phyloP scores from a whole-genome alignment of 2,329 filamentous ascomycete genomes.

The Pyrenophora seminiperda region DNA sequence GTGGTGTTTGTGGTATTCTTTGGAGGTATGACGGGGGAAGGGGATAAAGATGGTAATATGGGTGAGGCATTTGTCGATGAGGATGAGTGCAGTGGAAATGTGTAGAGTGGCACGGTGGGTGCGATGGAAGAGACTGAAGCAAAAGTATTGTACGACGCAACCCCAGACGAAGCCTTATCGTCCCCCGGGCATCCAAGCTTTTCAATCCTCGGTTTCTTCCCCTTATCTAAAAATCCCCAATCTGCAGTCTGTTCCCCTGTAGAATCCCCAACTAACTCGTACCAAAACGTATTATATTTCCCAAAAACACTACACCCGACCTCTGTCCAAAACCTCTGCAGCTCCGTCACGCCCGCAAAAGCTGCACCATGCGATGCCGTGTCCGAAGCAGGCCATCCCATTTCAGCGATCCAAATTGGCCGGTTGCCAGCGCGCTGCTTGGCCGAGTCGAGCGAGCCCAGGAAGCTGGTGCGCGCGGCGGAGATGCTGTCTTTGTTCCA shows the following conservation, averaged over 20 bases:
- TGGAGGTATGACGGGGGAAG: too few relatives aligned
- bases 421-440: constrained; percentile 27
- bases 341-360: constrained; percentile 25
- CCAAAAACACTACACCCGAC: constrained; percentile 40
- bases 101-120: too few relatives aligned
- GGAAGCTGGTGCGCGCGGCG: constrained; percentile 46
- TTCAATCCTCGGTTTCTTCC: constrained; percentile 24
- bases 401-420: constrained; percentile 45
- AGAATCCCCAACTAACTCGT: constrained; percentile 35
- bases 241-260: constrained; percentile 25
- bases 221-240: constrained; percentile 33
- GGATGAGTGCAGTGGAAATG: too few relatives aligned
- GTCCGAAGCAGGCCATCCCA: constrained; percentile 39
- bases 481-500: constrained; percentile 41
- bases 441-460: constrained; percentile 25
- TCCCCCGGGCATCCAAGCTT: constrained; percentile 34
- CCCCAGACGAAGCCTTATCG: too few relatives aligned
- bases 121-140: too few relatives aligned
- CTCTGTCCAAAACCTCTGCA: constrained; percentile 38
- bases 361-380: constrained; percentile 12
- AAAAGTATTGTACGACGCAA: too few relatives aligned
- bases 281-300: constrained; percentile 43
- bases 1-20: too few relatives aligned
- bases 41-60: too few relatives aligned
- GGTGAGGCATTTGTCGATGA: too few relatives aligned